A percentile compares a stretch with the other conserved stretches of the same genome.
These are phyloP conservation scores for Pyrenophora graminea DNA, from an alignment of 2,329 filamentous ascomycete genomes.

Conservation along the genomic window DNA sequence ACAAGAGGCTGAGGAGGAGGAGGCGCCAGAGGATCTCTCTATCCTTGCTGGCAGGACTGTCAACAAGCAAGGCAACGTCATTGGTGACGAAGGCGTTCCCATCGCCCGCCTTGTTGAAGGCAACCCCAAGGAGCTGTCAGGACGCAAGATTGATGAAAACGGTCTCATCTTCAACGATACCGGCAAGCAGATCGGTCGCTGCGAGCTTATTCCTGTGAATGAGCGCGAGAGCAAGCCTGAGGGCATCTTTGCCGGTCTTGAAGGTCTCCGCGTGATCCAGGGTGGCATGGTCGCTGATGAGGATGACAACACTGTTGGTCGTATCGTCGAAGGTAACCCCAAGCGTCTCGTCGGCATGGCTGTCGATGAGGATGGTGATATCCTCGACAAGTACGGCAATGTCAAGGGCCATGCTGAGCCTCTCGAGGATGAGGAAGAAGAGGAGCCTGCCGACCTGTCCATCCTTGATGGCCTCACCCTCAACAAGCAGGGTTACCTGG, in stretches of 20 bases:
- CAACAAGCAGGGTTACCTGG: slow-evolving; percentile 64
- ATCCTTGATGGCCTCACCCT: slow-evolving; percentile 58
- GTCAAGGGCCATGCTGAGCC: slow-evolving; percentile 65
- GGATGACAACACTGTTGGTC: slow-evolving; percentile 57
- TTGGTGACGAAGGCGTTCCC: slow-evolving; percentile 56
- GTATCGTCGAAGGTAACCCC: slow-evolving; percentile 61
- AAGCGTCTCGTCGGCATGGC: slow-evolving; percentile 63
- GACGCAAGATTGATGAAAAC: slow-evolving; percentile 72
- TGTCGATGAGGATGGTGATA: slow-evolving; percentile 66
- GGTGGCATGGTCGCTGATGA: slow-evolving; percentile 56
- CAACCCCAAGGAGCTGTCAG: slow-evolving; percentile 64
- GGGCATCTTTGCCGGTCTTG: slow-evolving; percentile 55
- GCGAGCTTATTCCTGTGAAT: slow-evolving; percentile 69
- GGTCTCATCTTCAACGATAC: slow-evolving; percentile 73
- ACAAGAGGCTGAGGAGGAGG: slow-evolving; percentile 53
- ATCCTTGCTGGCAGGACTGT: slow-evolving; percentile 52
- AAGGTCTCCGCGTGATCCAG: slow-evolving; percentile 54
- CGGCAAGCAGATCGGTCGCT: slow-evolving; percentile 70
- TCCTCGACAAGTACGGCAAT: slow-evolving; percentile 65
- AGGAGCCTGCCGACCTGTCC: slow-evolving; percentile 54
- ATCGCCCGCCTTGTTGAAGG: slow-evolving; percentile 70
- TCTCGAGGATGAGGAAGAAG: slow-evolving; percentile 51
- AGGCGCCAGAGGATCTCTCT: slow-evolving; percentile 51
- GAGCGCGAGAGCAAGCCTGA: slow-evolving; percentile 60
- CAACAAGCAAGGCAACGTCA: slow-evolving; percentile 57